Base-by-base conservation (phyloP, 208 protist genomes). In the Balamuthia mandrillaris region DNA sequence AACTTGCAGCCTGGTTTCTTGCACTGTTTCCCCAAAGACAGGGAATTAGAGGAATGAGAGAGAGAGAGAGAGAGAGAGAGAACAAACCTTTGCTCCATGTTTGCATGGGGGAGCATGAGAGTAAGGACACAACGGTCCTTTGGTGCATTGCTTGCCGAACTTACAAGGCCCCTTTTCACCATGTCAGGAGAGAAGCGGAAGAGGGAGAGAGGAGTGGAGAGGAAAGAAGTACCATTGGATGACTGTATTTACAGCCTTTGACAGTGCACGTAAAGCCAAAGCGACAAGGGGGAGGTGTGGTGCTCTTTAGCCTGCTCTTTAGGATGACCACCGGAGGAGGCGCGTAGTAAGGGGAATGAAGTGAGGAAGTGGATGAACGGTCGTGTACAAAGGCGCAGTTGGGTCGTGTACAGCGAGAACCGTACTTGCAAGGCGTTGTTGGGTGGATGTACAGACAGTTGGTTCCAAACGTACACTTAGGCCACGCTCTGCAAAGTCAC, bases 391-490 rank as follows among this genome's bases (percentile, higher is more conserved):
- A 74, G 63, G 42, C 49, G 63, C 63, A 74, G 63, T 74, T 74
- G 18, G 63, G 63, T 29, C 63, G 63, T 12, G 35, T 74, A 41
- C 63, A 74, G 37, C 37, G 21, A 29, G 49, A 21, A 27, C 63
- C 63, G 24, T 51, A 74, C 63, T 74, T 74, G 35, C 63, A 74
- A 9, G 63, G 63, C 5, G 49, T 35, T 31, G 63, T 27, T 29
- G 63, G 63, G 39, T 74, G 63, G 49, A 74, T 74, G 63, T 74
- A 74, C 39, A 47, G 63, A 29, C 63, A 74, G 21, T 74, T 74
- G 39, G 42, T 74, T 35, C 63, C 63, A 24, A 41, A 74, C 37
- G 63, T 10, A 29, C 63, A 74, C 39, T 74, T 74, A 9, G 63
- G 63, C 24, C 42, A 74, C 1, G n/a, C 49, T 41, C 63, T 74